These are phyloP conservation scores for Hypoxylon sp. DNA, from an alignment of 2,329 filamentous ascomycete genomes.

Conservation along the genomic window DNA sequence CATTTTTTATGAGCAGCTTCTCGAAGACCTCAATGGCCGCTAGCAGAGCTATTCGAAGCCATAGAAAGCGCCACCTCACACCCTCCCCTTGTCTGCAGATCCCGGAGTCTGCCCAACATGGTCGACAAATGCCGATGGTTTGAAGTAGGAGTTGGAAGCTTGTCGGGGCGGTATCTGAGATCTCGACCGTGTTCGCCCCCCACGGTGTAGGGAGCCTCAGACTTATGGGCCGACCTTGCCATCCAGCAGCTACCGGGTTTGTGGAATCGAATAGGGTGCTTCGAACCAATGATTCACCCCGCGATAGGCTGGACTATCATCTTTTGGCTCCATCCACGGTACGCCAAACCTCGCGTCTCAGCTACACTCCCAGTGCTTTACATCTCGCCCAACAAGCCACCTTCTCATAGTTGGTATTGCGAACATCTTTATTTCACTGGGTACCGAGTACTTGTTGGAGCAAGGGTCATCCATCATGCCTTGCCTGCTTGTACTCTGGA, in stretches of 20 bases:
- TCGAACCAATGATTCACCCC: conserved; percentile 7
- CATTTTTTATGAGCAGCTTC: conserved; percentile 15
- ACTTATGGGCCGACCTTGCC: conserved; percentile 3
- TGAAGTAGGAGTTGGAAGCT: conserved; percentile 5
- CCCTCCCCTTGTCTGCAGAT: conserved; percentile 39
- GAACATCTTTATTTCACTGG: conserved; percentile 13
- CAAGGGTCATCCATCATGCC: conserved; percentile 18
- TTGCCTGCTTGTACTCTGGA: conserved; percentile 21
- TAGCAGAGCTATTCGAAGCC: conserved; percentile 14
- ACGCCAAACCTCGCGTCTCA: conserved; percentile 8
- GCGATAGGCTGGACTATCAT: conserved; percentile 14
- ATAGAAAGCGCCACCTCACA: conserved; percentile 36
- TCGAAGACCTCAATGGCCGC: conserved; percentile 19
- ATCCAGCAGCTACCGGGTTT: conserved; percentile 25
- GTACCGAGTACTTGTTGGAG: conserved; percentile 18
- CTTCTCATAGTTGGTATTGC: conserved; percentile 2
- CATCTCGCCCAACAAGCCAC: conserved; percentile 2
- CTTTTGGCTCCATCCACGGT: conserved; percentile 18
- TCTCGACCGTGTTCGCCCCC: conserved; percentile 28
- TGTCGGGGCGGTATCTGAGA: conserved; percentile 11
- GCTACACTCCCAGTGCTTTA: conserved; percentile 1
- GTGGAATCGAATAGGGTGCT: conserved; percentile 27
- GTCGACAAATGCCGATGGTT: conserved; percentile 21
- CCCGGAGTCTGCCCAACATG: conserved; percentile 28
- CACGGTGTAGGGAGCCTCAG: conserved; percentile 23